These are phyloP conservation scores for Fusarium goolgardi DNA, from an alignment of 2,329 filamentous ascomycete genomes.

Conservation along the genomic window DNA sequence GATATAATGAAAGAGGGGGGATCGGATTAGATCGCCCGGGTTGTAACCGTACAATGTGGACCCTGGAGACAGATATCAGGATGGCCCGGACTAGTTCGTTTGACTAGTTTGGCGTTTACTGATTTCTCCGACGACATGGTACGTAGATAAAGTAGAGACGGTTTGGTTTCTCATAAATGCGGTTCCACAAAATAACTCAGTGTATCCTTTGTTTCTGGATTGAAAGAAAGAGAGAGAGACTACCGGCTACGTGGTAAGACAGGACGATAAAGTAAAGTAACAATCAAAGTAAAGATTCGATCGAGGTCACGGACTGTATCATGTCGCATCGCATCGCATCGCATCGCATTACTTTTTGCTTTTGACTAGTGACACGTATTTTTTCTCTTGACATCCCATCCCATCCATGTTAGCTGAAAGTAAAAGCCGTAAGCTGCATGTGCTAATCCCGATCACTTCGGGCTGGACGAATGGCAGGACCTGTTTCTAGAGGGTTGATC, in stretches of 20 bases:
- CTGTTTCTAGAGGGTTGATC: slow-evolving; percentile 14
- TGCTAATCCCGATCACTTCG: slow-evolving; percentile 11
- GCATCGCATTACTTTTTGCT: background rate
- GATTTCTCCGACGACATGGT: slow-evolving; percentile 27
- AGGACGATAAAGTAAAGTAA: slow-evolving; percentile 1
- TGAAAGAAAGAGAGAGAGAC: background rate
- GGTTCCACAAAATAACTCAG: slow-evolving; percentile 15
- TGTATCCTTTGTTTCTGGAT: slow-evolving; percentile 7
- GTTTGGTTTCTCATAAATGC: background rate
- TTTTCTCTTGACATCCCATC: slow-evolving; percentile 10
- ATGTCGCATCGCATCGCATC: background rate
- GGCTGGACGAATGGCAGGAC: slow-evolving; percentile 18
- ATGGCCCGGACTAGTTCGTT: slow-evolving; percentile 2
- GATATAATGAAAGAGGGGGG: no score
- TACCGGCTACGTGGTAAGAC: background rate
- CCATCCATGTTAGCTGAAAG: slow-evolving; percentile 8
- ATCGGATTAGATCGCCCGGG: no score
- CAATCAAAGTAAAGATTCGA: background rate
- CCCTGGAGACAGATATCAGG: slow-evolving; percentile 1
- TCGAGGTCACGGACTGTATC: background rate
- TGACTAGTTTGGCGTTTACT: background rate
- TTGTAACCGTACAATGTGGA: background rate
- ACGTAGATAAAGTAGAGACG: background rate
- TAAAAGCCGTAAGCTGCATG: slow-evolving; percentile 6
- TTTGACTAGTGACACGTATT: slow-evolving; percentile 3